Evolutionary conservation across 768 basidiomycete genomes (phyloP), one percentile per base, ranked within the genome.

Genomic region (Mycena haematopus): DNA sequence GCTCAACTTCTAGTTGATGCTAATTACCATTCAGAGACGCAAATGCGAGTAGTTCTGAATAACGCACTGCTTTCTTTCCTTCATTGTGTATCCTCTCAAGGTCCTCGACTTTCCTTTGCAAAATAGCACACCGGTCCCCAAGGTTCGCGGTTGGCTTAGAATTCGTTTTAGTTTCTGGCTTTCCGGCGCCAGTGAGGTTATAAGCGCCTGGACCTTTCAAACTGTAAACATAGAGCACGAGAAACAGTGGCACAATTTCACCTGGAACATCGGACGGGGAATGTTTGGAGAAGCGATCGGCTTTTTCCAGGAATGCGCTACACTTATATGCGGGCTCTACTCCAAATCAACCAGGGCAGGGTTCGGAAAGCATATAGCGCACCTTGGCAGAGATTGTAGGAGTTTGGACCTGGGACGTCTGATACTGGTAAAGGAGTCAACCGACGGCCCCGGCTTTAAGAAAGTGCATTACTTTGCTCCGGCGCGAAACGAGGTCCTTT

Each of bases 91-190:
- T 72, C 57, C 73, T 75, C 74, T 91, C 86, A 7, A 90, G 71
- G 17, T 88, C 85, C 35, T 88, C 86, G 0, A 92, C 80, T 66
- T 88, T 87, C 63, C 79, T 80, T 70, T 89, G 84, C 22, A 91
- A 80, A 17, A 73, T 61, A 8, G 81, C 79, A 66, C 86, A 86
- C 21, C 83, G 79, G 58, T 90, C 87, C 8, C 70, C 72, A 2
- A 67, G 63, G 60, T 58, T 71, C 72, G 29, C 52, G 49, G 63
- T 56, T 52, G 52, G 56, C 17, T 53, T 69, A 5, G 66, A 55
- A 22, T 68, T 71, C 0, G 76, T 46, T 52, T 75, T 76, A 49
- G 73, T 69, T 38, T 53, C 56, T 29, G 70, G 65, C 50, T 62
- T 71, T 27, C 64, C 68, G 46, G 69, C 71, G 1, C 57, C 22